Conservation (phyloP, 2,329 filamentous ascomycete species). For the Exophiala phaeomuriformis region DNA sequence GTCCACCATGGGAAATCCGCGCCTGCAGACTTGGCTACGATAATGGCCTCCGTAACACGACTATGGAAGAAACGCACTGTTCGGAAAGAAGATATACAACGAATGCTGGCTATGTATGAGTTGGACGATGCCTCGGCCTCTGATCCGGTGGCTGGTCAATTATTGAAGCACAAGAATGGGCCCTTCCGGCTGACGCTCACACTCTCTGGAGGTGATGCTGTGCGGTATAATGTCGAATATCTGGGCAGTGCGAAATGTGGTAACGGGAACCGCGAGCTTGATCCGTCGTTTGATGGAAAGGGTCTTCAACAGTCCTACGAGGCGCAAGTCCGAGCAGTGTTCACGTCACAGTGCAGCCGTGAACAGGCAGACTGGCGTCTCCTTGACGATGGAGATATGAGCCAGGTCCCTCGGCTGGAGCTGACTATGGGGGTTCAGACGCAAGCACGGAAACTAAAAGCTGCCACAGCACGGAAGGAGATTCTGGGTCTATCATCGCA, state of each 20-base stretch:
- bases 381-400: constrained; percentile 28
- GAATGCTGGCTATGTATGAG: constrained; percentile 58
- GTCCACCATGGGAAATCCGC: constrained; percentile 59
- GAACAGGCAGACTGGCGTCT: constrained; percentile 31
- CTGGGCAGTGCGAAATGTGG: constrained; percentile 1
- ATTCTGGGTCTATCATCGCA: constrained; percentile 16
- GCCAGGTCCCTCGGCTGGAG: constrained; percentile 34
- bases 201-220: constrained; percentile 35
- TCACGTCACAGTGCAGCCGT: constrained; percentile 30
- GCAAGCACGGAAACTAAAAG: constrained; percentile 20
- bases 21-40: constrained; percentile 56
- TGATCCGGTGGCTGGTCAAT: neutral
- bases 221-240: constrained; percentile 21
- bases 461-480: constrained; percentile 15
- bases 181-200: constrained; percentile 37
- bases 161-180: constrained; percentile 25
- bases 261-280: neutral
- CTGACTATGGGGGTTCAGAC: constrained; percentile 22
- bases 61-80: constrained; percentile 67
- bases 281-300: constrained; percentile 37
- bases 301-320: constrained; percentile 47
- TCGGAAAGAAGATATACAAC: constrained; percentile 57
- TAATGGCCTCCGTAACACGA: constrained; percentile 57
- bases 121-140: neutral
- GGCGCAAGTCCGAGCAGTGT: constrained; percentile 40